Evolutionary conservation across 1,139 yeast genomes (phyloP).

Genomic region (Martiniozyma asiatica): DNA sequence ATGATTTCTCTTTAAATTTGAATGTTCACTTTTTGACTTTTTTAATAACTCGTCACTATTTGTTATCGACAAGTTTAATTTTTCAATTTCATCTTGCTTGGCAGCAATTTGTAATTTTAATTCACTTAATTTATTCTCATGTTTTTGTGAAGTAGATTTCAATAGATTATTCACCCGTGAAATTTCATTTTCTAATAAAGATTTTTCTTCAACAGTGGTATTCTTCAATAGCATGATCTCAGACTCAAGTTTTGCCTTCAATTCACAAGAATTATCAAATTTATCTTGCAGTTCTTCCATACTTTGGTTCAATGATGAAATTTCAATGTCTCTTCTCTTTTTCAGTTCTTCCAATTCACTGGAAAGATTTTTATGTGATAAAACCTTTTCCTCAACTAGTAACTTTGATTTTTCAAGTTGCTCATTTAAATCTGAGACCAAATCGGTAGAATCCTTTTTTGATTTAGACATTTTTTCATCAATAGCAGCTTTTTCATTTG

Average conservation of each 20-base stretch:
- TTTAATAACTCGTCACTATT: too few relatives aligned
- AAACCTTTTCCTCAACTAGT: neutral
- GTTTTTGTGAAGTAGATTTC: neutral
- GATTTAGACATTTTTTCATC: neutral
- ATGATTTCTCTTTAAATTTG: constrained; percentile 1
- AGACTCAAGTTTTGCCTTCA: neutral
- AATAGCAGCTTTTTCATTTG: neutral
- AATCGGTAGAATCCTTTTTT: neutral
- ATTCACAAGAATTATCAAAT: neutral
- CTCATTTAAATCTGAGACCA: neutral
- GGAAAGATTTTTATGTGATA: neutral
- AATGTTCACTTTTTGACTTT: neutral
- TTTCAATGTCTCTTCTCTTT: neutral
- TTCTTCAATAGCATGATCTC: neutral
- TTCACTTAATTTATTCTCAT: neutral
- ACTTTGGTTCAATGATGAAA: neutral
- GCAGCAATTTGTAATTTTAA: too few relatives aligned
- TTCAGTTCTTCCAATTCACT: neutral
- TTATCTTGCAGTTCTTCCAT: neutral
- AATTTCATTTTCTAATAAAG: constrained; percentile 1
- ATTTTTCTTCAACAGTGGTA: neutral
- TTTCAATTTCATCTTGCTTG: neutral
- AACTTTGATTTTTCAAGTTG: neutral
- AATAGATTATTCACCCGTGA: constrained; percentile 3
- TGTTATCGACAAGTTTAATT: too few relatives aligned